These are phyloP conservation scores for Metschnikowia gruessii DNA, from an alignment of 805 yeast species.

Conservation along the genomic window DNA sequence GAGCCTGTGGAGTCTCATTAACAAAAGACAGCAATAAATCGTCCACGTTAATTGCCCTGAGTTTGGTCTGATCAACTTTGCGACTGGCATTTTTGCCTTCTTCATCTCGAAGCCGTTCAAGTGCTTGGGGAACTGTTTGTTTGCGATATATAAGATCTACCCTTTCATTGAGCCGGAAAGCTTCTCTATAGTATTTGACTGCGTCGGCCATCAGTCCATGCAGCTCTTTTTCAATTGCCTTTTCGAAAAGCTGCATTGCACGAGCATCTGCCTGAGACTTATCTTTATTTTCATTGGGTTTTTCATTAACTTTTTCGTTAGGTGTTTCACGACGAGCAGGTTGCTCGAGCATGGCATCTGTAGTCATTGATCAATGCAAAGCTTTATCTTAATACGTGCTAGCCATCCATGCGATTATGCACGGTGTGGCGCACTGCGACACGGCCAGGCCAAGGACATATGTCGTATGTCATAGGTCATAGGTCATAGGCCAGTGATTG, in stretches of 20 bases:
- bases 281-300: neutral
- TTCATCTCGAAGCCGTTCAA: slow-evolving; percentile 22
- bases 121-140: slow-evolving; percentile 43
- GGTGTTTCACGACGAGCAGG: neutral
- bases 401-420: neutral
- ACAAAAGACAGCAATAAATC: slow-evolving; percentile 37
- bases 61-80: slow-evolving; percentile 34
- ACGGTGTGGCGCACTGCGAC: slow-evolving; percentile 4
- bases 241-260: slow-evolving; percentile 66
- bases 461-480: too few species aligned
- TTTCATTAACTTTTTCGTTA: too few species aligned
- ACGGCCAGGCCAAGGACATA: too few species aligned
- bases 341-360: neutral
- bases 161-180: slow-evolving; percentile 54
- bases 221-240: slow-evolving; percentile 68
- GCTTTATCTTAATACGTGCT: slow-evolving; percentile 3
- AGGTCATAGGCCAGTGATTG: too few species aligned
- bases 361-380: neutral
- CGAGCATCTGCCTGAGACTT: slow-evolving; percentile 7
- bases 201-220: slow-evolving; percentile 84
- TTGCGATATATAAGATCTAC: slow-evolving; percentile 71
- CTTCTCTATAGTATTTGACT: slow-evolving; percentile 64
- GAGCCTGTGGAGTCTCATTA: slow-evolving; percentile 29
- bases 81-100: slow-evolving; percentile 29
- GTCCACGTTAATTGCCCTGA: slow-evolving; percentile 43